Evolutionary conservation across 768 basidiomycete species (phyloP), one percentile per base, ranked within the genome.

Genomic region (Phaeotremella skinneri): DNA sequence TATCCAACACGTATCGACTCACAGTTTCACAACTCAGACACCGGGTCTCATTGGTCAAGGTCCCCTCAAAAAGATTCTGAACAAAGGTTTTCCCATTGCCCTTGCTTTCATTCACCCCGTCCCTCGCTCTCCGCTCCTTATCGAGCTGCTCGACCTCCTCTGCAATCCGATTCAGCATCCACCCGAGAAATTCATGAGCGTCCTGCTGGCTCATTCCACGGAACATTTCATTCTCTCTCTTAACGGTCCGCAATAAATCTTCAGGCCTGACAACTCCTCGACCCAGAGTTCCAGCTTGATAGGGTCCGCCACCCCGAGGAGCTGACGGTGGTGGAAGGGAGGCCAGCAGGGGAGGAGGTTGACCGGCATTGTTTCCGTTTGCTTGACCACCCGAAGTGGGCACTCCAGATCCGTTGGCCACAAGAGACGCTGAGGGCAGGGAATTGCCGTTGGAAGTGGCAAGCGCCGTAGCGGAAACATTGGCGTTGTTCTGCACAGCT

Each of bases 1-100:
- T n/a, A 39, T 45, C 42, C 37, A 49, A 48, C 21, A 42, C 48
- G 57, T 21, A 23, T n/a, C 41, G 27, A 79, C 85, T 70, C 70
- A 94, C 93, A 45, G 89, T 97, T 80, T 99, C 96, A 82, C 96
- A 99, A 11, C 92, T 93, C 63, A 99, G 79, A 79, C 96, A 99
- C 27, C 93, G 85, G 26, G 96, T 99, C 81, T 99, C 96, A 76
- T 92, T 97, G 7, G 96, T 98, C 60, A 99, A 79, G 1, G 85
- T 82, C 27, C 96, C 96, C 76, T 98, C 91, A 68, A 98, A 98
- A 51, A 98, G 83, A 55, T 83, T 85, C 70, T 98, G 96, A 1
- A 98, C 86, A 63, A 96, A 84, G 0, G 92, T 94, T 70, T 78
- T 76, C 17, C 71, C 71, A 7, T 60, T 55, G 29, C 54, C 42